These are phyloP conservation scores for Aspergillus sparsus DNA, from an alignment of 495 filamentous ascomycete species.

Conservation along the genomic window DNA sequence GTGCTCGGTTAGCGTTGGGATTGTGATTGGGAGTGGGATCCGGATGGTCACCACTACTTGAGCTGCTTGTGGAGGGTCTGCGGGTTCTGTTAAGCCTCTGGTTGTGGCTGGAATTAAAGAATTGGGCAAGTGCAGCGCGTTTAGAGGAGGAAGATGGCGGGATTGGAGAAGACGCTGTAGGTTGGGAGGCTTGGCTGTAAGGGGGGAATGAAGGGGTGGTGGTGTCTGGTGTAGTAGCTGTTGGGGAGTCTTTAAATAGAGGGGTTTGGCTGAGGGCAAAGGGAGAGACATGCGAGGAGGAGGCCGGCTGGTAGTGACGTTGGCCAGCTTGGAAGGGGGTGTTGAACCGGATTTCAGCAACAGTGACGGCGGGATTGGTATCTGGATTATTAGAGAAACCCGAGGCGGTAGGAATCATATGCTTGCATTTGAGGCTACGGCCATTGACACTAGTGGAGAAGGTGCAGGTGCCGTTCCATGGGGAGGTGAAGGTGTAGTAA, in stretches of 20 bases:
- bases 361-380: slow-evolving; percentile 50
- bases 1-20: neutral
- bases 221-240: neutral
- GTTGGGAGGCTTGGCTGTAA: slow-evolving; percentile 1
- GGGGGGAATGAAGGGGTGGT: slow-evolving; percentile 11
- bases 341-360: slow-evolving; percentile 90
- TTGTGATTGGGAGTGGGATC: slow-evolving; percentile 16
- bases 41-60: slow-evolving; percentile 27
- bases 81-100: slow-evolving; percentile 19
- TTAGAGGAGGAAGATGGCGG: slow-evolving; percentile 29
- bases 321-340: slow-evolving; percentile 58
- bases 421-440: slow-evolving; percentile 74
- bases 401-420: slow-evolving; percentile 52
- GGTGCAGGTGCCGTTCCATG: slow-evolving; percentile 83
- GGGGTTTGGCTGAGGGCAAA: slow-evolving; percentile 31
- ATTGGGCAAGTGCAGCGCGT: slow-evolving; percentile 34
- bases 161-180: slow-evolving; percentile 6
- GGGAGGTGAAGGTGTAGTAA: slow-evolving; percentile 68
- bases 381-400: slow-evolving; percentile 15
- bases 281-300: slow-evolving; percentile 30
- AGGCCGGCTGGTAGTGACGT: slow-evolving; percentile 32
- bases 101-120: slow-evolving; percentile 39
- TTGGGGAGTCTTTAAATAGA: slow-evolving; percentile 18
- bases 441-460: slow-evolving; percentile 76
- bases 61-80: slow-evolving; percentile 32